Evolutionary conservation across 148 eudicot species (phyloP).

Genomic region (Dianthus caryophyllus): DNA sequence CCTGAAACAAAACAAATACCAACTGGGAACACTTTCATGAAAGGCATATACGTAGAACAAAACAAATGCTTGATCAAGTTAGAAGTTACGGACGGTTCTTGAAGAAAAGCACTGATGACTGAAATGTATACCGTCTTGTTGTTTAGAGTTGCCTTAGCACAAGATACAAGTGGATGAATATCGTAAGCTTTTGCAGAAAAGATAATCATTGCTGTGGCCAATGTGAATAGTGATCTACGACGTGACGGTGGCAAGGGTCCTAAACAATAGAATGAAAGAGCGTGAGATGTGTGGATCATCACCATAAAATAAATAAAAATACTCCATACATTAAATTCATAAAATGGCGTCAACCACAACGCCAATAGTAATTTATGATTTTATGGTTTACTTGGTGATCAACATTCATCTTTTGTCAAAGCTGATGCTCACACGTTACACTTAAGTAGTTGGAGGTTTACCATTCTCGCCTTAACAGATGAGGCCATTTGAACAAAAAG

Average conservation of each 20-base stretch:
- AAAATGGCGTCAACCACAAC: background rate
- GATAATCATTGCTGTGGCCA: slow-evolving; percentile 79
- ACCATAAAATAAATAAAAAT: background rate
- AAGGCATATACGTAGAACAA: background rate
- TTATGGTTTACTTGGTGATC: background rate
- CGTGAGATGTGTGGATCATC: background rate
- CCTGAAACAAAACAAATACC: slow-evolving; percentile 45
- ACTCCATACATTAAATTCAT: background rate
- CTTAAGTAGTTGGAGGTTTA: too few species aligned
- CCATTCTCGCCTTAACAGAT: too few species aligned
- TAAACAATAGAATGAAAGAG: slow-evolving; percentile 24
- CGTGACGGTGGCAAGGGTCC: slow-evolving; percentile 82
- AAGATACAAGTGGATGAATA: slow-evolving; percentile 53
- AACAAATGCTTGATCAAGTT: background rate
- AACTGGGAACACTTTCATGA: slow-evolving; percentile 15
- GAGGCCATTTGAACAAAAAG: too few species aligned
- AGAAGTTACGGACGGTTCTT: background rate
- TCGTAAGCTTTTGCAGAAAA: slow-evolving; percentile 80
- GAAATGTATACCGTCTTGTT: slow-evolving; percentile 46
- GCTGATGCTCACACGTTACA: too few species aligned
- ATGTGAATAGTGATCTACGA: slow-evolving; percentile 75
- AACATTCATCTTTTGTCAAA: background rate
- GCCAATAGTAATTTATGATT: background rate
- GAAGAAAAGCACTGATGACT: background rate
- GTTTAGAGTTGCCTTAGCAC: slow-evolving; percentile 60